Percentiles rank a stretch among this genome's conserved stretches.
Evolutionary conservation across 1,284 basidiomycete species (phyloP).

Genomic region (Naganishia sp.): DNA sequence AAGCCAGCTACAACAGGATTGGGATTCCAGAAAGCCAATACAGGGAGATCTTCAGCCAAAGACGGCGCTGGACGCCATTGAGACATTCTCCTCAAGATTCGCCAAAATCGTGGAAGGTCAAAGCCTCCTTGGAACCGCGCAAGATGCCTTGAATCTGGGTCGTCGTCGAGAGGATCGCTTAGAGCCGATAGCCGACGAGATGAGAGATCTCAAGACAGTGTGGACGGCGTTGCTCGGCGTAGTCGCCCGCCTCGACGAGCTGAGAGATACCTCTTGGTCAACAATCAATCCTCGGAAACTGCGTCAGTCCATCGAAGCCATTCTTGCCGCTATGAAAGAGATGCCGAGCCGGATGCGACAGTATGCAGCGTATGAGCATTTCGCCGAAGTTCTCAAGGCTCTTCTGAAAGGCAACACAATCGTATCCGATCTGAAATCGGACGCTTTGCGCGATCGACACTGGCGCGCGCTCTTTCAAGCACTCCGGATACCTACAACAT

Average conservation of each 20-base stretch:
- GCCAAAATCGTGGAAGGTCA: slow-evolving; percentile 89
- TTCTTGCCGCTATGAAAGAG: slow-evolving; percentile 88
- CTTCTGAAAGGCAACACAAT: slow-evolving; percentile 87
- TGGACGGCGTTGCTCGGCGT: slow-evolving; percentile 98
- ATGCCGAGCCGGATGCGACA: slow-evolving; percentile 99
- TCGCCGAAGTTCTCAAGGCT: slow-evolving; percentile 84
- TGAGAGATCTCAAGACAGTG: slow-evolving; percentile 93
- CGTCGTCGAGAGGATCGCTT: slow-evolving; percentile 85
- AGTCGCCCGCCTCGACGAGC: slow-evolving; percentile 88
- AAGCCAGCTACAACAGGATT: slow-evolving; percentile 82
- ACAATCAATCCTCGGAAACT: slow-evolving; percentile 89
- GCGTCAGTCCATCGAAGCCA: slow-evolving; percentile 85
- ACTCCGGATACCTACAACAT: slow-evolving; percentile 67
- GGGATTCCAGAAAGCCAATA: slow-evolving; percentile 85
- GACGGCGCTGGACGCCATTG: slow-evolving; percentile 91
- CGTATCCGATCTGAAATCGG: slow-evolving; percentile 91
- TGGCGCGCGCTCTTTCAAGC: slow-evolving; percentile 98
- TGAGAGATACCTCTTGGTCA: slow-evolving; percentile 86
- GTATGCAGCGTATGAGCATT: slow-evolving; percentile 97
- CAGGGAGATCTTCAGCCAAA: slow-evolving; percentile 95
- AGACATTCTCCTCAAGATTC: slow-evolving; percentile 87
- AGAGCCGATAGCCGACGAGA: slow-evolving; percentile 90
- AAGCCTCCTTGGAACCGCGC: slow-evolving; percentile 88
- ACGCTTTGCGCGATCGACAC: slow-evolving; percentile 95
- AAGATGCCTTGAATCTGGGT: slow-evolving; percentile 90